A percentile compares a stretch with the other conserved stretches of the same genome.
Conservation (phyloP, 2,329 filamentous ascomycete genomes). For the Fusarium oxysporum region DNA sequence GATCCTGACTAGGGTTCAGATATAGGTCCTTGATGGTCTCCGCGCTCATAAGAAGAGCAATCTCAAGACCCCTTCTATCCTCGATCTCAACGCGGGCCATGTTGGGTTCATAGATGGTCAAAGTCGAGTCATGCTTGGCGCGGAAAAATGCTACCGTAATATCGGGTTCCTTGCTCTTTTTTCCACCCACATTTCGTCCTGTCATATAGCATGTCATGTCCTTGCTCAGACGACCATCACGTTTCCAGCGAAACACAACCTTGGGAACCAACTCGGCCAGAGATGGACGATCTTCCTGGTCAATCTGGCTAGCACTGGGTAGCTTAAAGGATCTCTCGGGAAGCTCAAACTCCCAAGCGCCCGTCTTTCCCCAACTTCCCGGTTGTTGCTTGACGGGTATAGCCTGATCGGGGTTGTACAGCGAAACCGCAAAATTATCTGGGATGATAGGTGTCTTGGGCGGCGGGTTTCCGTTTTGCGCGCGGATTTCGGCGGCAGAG, state of each 20-base stretch:
- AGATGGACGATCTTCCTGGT: slow-evolving; percentile 66
- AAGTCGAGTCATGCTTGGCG: slow-evolving; percentile 69
- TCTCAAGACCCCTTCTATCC: slow-evolving; percentile 91
- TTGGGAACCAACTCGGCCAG: slow-evolving; percentile 72
- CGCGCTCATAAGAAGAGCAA: slow-evolving; percentile 75
- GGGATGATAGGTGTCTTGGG: slow-evolving; percentile 78
- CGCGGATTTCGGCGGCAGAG: slow-evolving; percentile 82
- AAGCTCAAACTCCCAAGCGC: slow-evolving; percentile 92
- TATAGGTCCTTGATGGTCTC: slow-evolving; percentile 75
- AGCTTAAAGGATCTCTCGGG: slow-evolving; percentile 85
- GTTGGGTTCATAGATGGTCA: slow-evolving; percentile 95
- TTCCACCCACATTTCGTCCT: slow-evolving; percentile 79
- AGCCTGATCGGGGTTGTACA: slow-evolving; percentile 94
- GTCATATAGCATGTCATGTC: slow-evolving; percentile 91
- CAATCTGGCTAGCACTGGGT: slow-evolving; percentile 82
- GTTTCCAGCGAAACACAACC: slow-evolving; percentile 88
- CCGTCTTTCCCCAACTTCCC: slow-evolving; percentile 82
- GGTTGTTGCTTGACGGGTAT: slow-evolving; percentile 77
- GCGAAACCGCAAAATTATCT: slow-evolving; percentile 81
- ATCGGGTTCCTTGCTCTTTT: slow-evolving; percentile 90
- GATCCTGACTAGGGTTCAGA: slow-evolving; percentile 73
- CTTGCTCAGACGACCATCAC: slow-evolving; percentile 85
- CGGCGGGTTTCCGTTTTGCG: slow-evolving; percentile 69
- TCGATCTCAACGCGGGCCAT: slow-evolving; percentile 90
- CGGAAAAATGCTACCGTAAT: slow-evolving; percentile 94